Percentiles rank a stretch among this genome's conserved stretches.
Evolutionary conservation across 306 rosid species (phyloP).

Genomic region (Prunus salicina): DNA sequence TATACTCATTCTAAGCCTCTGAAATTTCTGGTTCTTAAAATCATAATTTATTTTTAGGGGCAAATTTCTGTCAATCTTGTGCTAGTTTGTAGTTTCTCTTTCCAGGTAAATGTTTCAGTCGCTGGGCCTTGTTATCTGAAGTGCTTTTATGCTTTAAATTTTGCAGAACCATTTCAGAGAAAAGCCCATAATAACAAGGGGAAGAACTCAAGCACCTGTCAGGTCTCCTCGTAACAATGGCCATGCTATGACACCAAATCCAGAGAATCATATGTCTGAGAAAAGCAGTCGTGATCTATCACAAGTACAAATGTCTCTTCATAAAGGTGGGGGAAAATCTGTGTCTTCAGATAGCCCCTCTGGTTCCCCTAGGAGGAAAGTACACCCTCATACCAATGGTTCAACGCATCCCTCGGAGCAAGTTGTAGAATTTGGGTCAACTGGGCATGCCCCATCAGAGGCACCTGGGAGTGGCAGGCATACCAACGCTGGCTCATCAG

Average conservation of each 20-base stretch:
- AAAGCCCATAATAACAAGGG: slow-evolving; percentile 41
- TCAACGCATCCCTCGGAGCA: slow-evolving; percentile 25
- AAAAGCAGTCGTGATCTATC: slow-evolving; percentile 30
- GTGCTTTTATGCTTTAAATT: slow-evolving; percentile 16
- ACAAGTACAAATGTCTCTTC: slow-evolving; percentile 28
- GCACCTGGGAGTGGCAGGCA: slow-evolving; percentile 23
- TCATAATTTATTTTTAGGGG: neutral
- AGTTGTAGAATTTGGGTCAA: slow-evolving; percentile 31
- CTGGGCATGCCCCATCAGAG: slow-evolving; percentile 28
- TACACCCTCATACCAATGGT: slow-evolving; percentile 25
- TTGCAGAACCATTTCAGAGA: slow-evolving; percentile 56
- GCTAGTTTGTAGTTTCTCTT: slow-evolving; percentile 7
- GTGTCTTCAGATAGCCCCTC: slow-evolving; percentile 21
- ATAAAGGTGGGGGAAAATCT: slow-evolving; percentile 22
- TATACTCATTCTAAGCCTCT: slow-evolving; percentile 32
- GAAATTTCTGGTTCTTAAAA: slow-evolving; percentile 1
- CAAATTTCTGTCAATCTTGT: neutral
- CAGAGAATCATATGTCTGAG: slow-evolving; percentile 32
- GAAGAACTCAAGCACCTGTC: slow-evolving; percentile 39
- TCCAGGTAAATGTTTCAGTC: slow-evolving; percentile 6
- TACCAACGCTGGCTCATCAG: slow-evolving; percentile 10
- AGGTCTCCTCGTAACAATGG: slow-evolving; percentile 47
- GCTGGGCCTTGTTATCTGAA: slow-evolving; percentile 15
- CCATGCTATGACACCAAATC: slow-evolving; percentile 14
- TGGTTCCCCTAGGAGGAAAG: slow-evolving; percentile 37